A percentile compares a stretch with the other conserved stretches of the same genome.
phyloP scores from a whole-genome alignment of 352 stramenopile species.

The Phytophthora colocasiae region DNA sequence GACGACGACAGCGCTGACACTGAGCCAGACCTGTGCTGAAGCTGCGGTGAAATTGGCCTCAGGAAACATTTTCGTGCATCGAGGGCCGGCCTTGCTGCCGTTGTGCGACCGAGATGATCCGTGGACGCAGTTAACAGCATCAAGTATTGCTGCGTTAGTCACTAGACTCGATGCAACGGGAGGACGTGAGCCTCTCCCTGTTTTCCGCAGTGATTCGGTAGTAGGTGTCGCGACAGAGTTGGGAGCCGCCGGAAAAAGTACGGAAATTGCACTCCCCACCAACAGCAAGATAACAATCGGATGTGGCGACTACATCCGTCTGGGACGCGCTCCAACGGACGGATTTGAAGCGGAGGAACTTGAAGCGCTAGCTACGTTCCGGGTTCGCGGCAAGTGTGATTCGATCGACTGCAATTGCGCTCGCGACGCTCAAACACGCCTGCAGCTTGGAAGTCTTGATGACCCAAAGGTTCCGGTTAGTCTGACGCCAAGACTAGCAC shows the following conservation, averaged over 20 bases:
- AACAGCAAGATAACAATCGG: slow-evolving; percentile 43
- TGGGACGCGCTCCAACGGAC: slow-evolving; percentile 48
- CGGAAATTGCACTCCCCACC: slow-evolving; percentile 34
- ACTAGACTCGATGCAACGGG: slow-evolving; percentile 35
- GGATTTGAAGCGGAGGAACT: slow-evolving; percentile 18
- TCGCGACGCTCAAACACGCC: slow-evolving; percentile 23
- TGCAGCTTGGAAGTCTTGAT: slow-evolving; percentile 57
- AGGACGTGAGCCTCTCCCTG: slow-evolving; percentile 51
- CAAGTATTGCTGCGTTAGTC: slow-evolving; percentile 36
- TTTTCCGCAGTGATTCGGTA: slow-evolving; percentile 67
- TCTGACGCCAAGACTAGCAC: slow-evolving; percentile 41
- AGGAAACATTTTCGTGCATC: slow-evolving; percentile 60
- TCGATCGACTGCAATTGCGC: slow-evolving; percentile 53
- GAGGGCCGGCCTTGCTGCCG: slow-evolving; percentile 71
- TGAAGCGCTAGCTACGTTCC: slow-evolving; percentile 50
- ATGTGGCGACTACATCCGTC: slow-evolving; percentile 75
- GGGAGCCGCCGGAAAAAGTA: slow-evolving; percentile 37
- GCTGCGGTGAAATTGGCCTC: slow-evolving; percentile 32
- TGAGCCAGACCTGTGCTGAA: slow-evolving; percentile 40
- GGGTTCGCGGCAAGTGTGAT: slow-evolving; percentile 69
- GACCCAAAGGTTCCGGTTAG: slow-evolving; percentile 53
- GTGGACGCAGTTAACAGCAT: slow-evolving; percentile 52
- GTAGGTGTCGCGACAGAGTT: slow-evolving; percentile 55
- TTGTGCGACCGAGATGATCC: slow-evolving; percentile 59
- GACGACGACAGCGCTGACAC: slow-evolving; percentile 20